Base-by-base conservation (phyloP, 495 filamentous ascomycete genomes). In the Xylaria intraflava region DNA sequence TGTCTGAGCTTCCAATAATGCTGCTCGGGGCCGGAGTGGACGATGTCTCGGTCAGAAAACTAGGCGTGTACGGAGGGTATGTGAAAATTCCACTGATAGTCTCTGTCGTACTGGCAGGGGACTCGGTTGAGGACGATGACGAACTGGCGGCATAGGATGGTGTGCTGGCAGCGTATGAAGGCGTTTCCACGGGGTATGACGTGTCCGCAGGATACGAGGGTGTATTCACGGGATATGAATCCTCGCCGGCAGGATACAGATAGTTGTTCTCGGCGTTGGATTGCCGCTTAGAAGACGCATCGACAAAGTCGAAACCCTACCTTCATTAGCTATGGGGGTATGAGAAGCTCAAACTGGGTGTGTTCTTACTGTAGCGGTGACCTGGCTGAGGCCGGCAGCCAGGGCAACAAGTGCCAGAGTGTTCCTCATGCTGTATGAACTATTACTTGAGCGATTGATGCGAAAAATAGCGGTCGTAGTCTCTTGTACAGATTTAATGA, bases 341-440 rank as follows among this genome's bases (percentile, higher is more conserved):
- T 10, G 9, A 22, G 14, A 49, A 22, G 35, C 31, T 6, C 19
- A 36, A 42, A 23, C 17, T 23, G 17, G 17, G 14, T 41, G 20
- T 65, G 17, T 6, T 17, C 74, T 58, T 71, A 80, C 77, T 39
- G 78, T 81, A 58, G 84, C 84, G 62, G 77, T 64, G 43, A 72
- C 83, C 61, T 78, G 69, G 65, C 78, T 76, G 60, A 75, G 49
- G 62, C 72, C 63, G 56, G 80, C 78, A 62, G 80, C 78, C 60
- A 84, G 70, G 64, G 77, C 80, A 50, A 80, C 62, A 59, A 79
- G 38, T 46, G 80, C 54, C 52, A 78, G 60, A 49, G 66, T 57
- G 47, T 58, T 69, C 67, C 77, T 78, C 78, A 81, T 80, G 44
- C 53, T 75, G 52, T 33, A 31, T 31, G 70, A 55, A 53, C 38